These are phyloP conservation scores for Tirmania nivea DNA, from an alignment of 495 filamentous ascomycete species.

Conservation along the genomic window DNA sequence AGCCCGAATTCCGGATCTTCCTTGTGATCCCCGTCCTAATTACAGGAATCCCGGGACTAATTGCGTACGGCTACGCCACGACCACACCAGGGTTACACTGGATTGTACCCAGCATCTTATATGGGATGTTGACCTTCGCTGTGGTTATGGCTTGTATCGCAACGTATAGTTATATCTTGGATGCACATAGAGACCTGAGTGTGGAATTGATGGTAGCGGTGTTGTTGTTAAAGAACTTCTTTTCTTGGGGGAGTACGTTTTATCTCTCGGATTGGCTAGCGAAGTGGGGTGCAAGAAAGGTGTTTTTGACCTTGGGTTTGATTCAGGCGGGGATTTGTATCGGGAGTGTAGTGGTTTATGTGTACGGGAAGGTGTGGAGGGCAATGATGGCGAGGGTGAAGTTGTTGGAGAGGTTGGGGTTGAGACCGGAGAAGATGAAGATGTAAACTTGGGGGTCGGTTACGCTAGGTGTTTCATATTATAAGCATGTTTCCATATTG, in stretches of 20 bases:
- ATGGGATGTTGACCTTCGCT: constrained; percentile 25
- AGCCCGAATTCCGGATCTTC: constrained; percentile 33
- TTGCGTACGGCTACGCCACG: constrained; percentile 24
- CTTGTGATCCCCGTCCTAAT: constrained; percentile 24
- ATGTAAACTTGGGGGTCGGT: too few relatives aligned
- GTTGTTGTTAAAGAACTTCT: constrained; percentile 26
- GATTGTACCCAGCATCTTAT: constrained; percentile 24
- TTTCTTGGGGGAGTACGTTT: constrained; percentile 26
- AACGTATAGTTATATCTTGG: constrained; percentile 25
- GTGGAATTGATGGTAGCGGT: constrained; percentile 26
- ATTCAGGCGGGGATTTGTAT: constrained; percentile 23
- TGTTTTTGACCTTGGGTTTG: constrained; percentile 25
- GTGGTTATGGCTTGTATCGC: constrained; percentile 25
- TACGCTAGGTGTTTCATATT: too few relatives aligned
- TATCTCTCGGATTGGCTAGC: constrained; percentile 26
- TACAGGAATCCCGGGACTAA: constrained; percentile 23
- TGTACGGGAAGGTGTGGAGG: constrained; percentile 23
- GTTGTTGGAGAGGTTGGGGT: constrained; percentile 10
- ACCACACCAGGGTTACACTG: constrained; percentile 19
- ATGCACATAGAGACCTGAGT: constrained; percentile 25
- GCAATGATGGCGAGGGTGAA: constrained; percentile 14
- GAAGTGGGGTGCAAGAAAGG: constrained; percentile 20
- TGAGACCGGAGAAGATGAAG: constrained; percentile 13
- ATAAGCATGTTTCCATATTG: too few relatives aligned
- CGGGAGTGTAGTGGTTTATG: constrained; percentile 23